Evolutionary conservation across 2,329 filamentous ascomycete genomes (phyloP), one percentile per base, ranked within the genome.

Genomic region (Boeremia lycopersici): DNA sequence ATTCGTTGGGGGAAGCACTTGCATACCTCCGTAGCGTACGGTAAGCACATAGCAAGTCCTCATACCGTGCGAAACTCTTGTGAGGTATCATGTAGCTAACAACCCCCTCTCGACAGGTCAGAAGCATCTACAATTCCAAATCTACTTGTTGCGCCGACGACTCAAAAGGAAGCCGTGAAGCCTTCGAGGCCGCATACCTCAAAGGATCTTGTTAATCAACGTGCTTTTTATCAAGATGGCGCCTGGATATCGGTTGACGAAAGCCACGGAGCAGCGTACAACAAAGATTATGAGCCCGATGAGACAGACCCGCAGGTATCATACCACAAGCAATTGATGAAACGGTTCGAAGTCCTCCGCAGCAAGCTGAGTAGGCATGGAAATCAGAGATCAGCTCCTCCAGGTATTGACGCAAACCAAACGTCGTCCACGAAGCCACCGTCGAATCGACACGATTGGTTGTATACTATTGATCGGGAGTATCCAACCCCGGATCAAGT

Each of bases 111-210:
- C 52, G 60, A 55, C 75, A 95, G 90, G 77, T 82, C 85, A 62
- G 87, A 96, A 83, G 90, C 90, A n/a, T 85, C 80, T 56, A 77
- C 80, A 9, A 88, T 96, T 30, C 91, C 91, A 1, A 83, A 87
- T 61, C 77, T 95, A 10, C 82, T 95, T 46, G 83, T 86, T 40
- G 89, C 76, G 64, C 53, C 74, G 38, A 89, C 76, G 65, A 51
- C 74, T 30, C 61, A 70, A 12, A 55, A 62, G 36, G 63, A 70
- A 36, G 23, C 56, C 17, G 39, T 52, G 7, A 45, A 61, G 13
- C 43, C 42, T 31, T 46, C 55, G 23, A 9, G 19, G 25, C 68
- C 77, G 48, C 67, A 74, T 17, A 63, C 69, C 30, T 78, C 83
- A 36, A 86, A 86, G 65, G 67, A 78, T 8, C 70, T 78, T 52